These are phyloP conservation scores for Ulmus americana DNA, from an alignment of 331 rosid species.

Conservation along the genomic window DNA sequence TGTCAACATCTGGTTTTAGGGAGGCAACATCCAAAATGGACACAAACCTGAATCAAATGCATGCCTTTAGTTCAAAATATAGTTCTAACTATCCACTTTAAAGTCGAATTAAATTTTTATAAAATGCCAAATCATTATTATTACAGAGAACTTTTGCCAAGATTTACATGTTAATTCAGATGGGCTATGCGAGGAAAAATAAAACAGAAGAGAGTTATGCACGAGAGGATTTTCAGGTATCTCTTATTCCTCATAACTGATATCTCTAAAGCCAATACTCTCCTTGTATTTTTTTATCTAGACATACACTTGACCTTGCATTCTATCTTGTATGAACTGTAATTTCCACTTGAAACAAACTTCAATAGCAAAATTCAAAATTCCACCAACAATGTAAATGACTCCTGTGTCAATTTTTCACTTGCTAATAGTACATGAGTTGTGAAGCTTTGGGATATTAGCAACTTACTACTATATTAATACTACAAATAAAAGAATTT, in stretches of 20 bases:
- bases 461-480: neutral
- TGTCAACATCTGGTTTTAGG: slow-evolving; percentile 62
- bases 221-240: neutral
- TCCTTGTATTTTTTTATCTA: no score
- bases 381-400: neutral
- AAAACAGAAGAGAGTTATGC: neutral
- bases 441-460: neutral
- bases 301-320: no score
- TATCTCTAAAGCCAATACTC: no score
- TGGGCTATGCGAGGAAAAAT: neutral
- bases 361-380: no score
- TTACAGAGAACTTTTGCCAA: no score
- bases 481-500: neutral
- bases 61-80: slow-evolving; percentile 4
- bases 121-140: neutral
- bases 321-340: no score
- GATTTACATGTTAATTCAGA: neutral
- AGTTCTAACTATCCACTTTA: neutral
- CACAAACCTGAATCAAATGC: slow-evolving; percentile 57
- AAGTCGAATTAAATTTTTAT: neutral
- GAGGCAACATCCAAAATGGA: slow-evolving; percentile 86
- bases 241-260: no score
- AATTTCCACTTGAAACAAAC: no score
- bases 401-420: neutral
- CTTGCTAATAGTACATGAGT: neutral